A percentile compares a stretch with the other conserved stretches of the same genome.
Conservation (phyloP, 495 filamentous ascomycete species). For the Penicillium ochrochloron region DNA sequence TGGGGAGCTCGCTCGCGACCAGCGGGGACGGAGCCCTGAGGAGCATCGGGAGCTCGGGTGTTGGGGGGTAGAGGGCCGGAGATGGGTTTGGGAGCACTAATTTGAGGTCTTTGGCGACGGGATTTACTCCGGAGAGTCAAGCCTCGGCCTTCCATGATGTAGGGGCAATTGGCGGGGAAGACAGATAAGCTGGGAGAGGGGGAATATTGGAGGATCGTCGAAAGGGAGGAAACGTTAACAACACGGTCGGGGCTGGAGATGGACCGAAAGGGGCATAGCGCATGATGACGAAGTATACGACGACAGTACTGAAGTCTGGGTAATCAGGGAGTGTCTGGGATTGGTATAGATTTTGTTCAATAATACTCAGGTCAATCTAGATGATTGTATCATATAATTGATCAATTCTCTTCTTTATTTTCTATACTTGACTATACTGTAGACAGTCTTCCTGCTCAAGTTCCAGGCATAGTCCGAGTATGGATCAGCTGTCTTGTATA, state of each 20-base stretch:
- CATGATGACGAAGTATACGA: background rate
- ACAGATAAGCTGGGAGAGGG: background rate
- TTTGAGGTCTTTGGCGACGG: constrained; percentile 69
- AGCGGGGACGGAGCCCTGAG: constrained; percentile 30
- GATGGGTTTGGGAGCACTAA: constrained; percentile 85
- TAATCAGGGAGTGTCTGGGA: no score
- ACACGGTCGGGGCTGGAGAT: constrained; percentile 10
- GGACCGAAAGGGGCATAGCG: constrained; percentile 19
- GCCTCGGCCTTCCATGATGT: constrained; percentile 62
- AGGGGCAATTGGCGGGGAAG: constrained; percentile 16
- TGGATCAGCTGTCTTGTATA: background rate
- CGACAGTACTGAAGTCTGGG: background rate
- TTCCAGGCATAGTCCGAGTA: background rate
- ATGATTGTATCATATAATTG: background rate
- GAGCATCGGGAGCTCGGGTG: constrained; percentile 34
- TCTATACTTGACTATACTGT: background rate
- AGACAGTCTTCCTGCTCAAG: background rate
- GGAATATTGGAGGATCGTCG: constrained; percentile 13
- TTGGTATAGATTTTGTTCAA: background rate
- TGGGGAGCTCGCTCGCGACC: constrained; percentile 39
- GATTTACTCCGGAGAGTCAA: constrained; percentile 90
- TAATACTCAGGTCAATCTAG: no score
- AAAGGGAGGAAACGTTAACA: constrained; percentile 2
- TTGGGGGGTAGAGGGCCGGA: constrained; percentile 61
- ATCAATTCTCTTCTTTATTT: background rate